Evolutionary conservation across 257 asterid genomes (phyloP).

Genomic region (Ehretia macrophylla): DNA sequence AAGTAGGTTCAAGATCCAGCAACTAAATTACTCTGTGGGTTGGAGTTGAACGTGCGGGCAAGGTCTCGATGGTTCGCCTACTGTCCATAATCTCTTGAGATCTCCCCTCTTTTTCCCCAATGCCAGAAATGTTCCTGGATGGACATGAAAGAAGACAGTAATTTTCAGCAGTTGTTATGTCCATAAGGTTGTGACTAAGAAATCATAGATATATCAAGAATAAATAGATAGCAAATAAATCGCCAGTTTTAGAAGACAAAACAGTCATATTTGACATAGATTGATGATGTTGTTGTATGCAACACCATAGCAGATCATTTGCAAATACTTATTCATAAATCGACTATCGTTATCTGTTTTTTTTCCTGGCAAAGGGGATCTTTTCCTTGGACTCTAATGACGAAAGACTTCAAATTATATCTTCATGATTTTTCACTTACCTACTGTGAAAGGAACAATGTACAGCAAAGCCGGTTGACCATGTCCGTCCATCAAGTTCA

Average conservation of each 20-base stretch:
- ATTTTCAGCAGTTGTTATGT: background rate
- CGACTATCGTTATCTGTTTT: no score
- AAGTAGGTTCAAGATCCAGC: background rate
- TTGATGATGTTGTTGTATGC: no score
- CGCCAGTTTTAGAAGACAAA: no score
- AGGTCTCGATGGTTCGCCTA: slow-evolving; percentile 80
- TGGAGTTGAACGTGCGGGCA: slow-evolving; percentile 73
- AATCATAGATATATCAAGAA: no score
- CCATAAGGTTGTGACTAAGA: no score
- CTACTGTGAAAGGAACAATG: slow-evolving; percentile 94
- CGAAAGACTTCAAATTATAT: no score
- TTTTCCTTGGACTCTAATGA: no score
- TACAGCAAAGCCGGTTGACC: slow-evolving; percentile 99
- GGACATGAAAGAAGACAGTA: background rate
- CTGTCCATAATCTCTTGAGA: slow-evolving; percentile 70
- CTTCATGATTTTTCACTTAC: slow-evolving; percentile 29
- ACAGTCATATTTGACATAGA: no score
- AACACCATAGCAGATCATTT: no score
- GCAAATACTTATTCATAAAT: no score
- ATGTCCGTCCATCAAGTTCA: slow-evolving; percentile 93
- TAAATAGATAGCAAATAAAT: no score
- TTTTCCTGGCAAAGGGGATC: no score
- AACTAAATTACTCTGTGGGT: slow-evolving; percentile 12
- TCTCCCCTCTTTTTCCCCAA: slow-evolving; percentile 81
- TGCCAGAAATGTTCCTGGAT: slow-evolving; percentile 71